Evolutionary conservation across 2,329 filamentous ascomycete species (phyloP).

Genomic region (Microdochium nivale): DNA sequence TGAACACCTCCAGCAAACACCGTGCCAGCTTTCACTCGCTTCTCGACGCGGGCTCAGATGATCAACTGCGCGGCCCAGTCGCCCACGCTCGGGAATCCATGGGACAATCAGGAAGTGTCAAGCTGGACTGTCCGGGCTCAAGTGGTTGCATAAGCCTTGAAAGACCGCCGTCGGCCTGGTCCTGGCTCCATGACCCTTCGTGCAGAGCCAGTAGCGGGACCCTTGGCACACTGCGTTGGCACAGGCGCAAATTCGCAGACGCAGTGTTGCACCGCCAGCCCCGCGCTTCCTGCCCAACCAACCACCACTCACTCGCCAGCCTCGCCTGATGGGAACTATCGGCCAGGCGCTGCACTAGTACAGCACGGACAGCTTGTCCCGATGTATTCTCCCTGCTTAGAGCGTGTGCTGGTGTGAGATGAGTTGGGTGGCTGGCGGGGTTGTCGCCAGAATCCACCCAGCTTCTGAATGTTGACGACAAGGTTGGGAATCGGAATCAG

Average conservation of each 20-base stretch:
- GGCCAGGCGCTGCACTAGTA: no score
- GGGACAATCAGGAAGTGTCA: no score
- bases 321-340: not conserved
- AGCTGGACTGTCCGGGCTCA: not conserved
- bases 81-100: no score
- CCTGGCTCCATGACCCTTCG: not conserved
- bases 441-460: no score
- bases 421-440: no score
- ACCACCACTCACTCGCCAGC: not conserved
- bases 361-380: no score
- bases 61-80: not conserved
- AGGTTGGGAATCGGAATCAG: no score
- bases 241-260: not conserved
- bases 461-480: no score
- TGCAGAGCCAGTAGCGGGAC: not conserved
- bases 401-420: no score
- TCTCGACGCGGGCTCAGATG: not conserved
- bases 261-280: no score
- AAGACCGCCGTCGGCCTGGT: not conserved
- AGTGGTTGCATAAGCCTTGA: not conserved
- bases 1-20: not conserved
- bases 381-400: no score
- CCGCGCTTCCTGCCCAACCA: not conserved
- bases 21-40: not conserved
- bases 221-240: not conserved